These are phyloP conservation scores for Metahyphopichia silvanorum DNA, from an alignment of 805 yeast genomes.

Conservation along the genomic window DNA sequence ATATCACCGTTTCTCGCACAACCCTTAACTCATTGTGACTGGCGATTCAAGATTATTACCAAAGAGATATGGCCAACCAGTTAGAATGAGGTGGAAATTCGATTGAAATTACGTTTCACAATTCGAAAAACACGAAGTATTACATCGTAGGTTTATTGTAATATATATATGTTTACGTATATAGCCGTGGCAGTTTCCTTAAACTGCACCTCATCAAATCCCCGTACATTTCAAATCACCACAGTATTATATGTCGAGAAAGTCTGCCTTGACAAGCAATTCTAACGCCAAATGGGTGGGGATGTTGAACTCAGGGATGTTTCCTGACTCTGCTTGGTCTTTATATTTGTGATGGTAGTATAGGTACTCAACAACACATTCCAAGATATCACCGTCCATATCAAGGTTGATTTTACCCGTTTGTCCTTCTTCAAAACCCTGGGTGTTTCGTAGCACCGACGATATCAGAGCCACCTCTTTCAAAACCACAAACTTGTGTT, in stretches of 20 bases:
- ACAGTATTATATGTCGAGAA: conserved; percentile 63
- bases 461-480: conserved; percentile 79
- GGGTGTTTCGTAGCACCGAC: conserved; percentile 48
- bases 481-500: conserved; percentile 55
- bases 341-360: conserved; percentile 71
- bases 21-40: no score
- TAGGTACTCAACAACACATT: conserved; percentile 80
- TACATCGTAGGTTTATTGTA: no score
- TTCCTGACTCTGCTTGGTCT: conserved; percentile 47
- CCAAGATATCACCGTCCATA: conserved; percentile 68
- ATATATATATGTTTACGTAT: no score
- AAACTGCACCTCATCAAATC: no score
- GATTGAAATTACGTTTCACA: neutral
- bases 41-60: no score
- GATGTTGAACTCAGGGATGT: conserved; percentile 80
- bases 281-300: conserved; percentile 95
- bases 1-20: no score
- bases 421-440: conserved; percentile 56
- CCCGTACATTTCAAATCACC: no score
- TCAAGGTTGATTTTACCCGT: conserved; percentile 56
- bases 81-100: no score
- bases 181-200: no score
- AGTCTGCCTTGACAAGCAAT: conserved; percentile 89
- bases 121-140: no score
- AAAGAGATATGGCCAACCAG: no score